Evolutionary conservation across 1,139 yeast genomes (phyloP).

Genomic region (Tardiomyces depauwii): DNA sequence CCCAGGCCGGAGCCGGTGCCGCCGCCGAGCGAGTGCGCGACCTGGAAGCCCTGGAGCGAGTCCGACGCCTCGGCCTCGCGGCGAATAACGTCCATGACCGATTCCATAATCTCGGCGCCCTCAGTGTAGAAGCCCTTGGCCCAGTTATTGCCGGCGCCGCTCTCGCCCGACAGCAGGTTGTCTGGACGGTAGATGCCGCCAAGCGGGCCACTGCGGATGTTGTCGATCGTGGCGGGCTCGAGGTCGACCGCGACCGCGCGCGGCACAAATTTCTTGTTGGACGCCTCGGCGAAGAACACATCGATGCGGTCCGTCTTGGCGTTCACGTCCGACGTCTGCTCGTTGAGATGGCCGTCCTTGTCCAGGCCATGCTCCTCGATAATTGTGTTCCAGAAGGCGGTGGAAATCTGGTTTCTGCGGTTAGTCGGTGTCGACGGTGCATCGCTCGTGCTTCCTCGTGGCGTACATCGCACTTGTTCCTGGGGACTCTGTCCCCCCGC

Average conservation of each 20-base stretch:
- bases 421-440: too few relatives aligned
- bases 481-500: too few relatives aligned
- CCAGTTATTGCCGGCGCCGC: constrained; percentile 40
- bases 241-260: constrained; percentile 36
- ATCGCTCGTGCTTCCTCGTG: too few relatives aligned
- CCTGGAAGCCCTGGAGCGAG: constrained; percentile 36
- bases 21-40: constrained; percentile 37
- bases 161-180: constrained; percentile 32
- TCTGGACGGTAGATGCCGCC: constrained; percentile 37
- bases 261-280: constrained; percentile 33
- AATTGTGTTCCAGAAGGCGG: constrained; percentile 62
- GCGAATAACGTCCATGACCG: constrained; percentile 35
- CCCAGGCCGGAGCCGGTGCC: constrained; percentile 39
- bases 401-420: constrained; percentile 52
- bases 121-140: constrained; percentile 39
- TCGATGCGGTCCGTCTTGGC: constrained; percentile 19
- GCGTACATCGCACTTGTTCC: constrained; percentile 9
- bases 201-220: constrained; percentile 31
- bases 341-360: constrained; percentile 34
- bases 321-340: constrained; percentile 2
- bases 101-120: constrained; percentile 35
- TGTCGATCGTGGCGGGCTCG: constrained; percentile 36
- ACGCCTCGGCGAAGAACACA: constrained; percentile 25
- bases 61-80: constrained; percentile 37
- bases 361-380: constrained; percentile 57